Conservation (phyloP, 164 flowering plant genomes). For the Protea cynaroides region DNA sequence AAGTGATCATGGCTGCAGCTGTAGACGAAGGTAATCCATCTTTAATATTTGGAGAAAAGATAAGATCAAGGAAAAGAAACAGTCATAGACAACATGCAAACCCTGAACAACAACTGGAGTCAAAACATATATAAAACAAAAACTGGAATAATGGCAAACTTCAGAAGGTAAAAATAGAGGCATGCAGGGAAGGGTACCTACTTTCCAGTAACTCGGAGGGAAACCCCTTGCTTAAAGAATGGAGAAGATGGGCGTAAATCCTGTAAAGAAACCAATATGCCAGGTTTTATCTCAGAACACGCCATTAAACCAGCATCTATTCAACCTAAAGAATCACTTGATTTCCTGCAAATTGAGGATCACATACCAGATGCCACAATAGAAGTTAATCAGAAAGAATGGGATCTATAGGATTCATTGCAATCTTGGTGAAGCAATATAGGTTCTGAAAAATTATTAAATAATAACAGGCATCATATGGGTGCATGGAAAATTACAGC, state of each 20-base stretch:
- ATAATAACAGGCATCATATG: no score
- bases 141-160: not conserved
- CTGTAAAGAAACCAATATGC: constrained; percentile 46
- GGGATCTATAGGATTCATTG: not conserved
- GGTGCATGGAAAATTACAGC: no score
- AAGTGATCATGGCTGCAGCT: not conserved
- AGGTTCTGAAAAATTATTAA: no score
- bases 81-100: no score
- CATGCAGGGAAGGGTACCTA: constrained; percentile 16
- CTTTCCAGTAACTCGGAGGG: constrained; percentile 82
- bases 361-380: not conserved
- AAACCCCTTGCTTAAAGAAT: constrained; percentile 55
- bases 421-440: no score
- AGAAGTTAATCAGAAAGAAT: not conserved
- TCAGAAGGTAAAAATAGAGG: not conserved
- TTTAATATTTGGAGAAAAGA: not conserved
- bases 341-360: constrained; percentile 10
- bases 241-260: constrained; percentile 56
- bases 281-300: constrained; percentile 37
- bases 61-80: not conserved
- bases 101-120: no score
- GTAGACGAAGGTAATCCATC: not conserved
- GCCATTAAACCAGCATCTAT: constrained; percentile 28
- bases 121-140: not conserved
- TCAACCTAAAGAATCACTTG: not conserved